These are phyloP conservation scores for Solanum pennellii DNA, from an alignment of 257 asterid species.

Conservation along the genomic window DNA sequence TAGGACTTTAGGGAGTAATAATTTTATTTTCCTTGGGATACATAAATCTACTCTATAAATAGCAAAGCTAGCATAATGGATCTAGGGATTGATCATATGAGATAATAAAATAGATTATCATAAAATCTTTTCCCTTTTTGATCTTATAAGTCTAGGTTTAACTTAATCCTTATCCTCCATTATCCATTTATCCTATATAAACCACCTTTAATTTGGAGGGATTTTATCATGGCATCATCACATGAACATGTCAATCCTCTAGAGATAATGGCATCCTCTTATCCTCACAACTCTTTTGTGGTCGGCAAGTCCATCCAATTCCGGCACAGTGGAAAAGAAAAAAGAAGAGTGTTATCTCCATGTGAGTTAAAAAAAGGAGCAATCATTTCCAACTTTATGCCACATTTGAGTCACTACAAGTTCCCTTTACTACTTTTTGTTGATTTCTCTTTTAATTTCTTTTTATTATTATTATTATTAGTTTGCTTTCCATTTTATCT, in stretches of 20 bases:
- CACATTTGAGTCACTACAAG: background rate
- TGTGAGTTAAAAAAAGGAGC: background rate
- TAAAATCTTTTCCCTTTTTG: background rate
- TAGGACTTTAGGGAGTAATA: background rate
- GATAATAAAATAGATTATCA: background rate
- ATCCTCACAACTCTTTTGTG: background rate
- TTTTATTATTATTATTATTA: background rate
- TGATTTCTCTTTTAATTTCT: background rate
- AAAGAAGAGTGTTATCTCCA: background rate
- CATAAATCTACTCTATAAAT: background rate
- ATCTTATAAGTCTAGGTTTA: background rate
- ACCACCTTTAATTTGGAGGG: background rate
- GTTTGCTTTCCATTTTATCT: background rate
- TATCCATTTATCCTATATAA: background rate
- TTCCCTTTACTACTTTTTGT: background rate
- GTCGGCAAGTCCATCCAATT: background rate
- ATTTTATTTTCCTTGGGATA: background rate
- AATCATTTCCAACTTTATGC: background rate
- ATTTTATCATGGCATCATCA: background rate
- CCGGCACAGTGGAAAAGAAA: background rate
- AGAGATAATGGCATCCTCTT: background rate
- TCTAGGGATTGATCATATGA: background rate
- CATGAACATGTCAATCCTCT: background rate
- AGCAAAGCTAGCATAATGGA: background rate
- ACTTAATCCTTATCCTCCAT: background rate